A percentile compares a stretch with the other conserved stretches of the same genome.
Evolutionary conservation across 768 basidiomycete genomes (phyloP).

Genomic region (Erythrobasidium yunnanense): DNA sequence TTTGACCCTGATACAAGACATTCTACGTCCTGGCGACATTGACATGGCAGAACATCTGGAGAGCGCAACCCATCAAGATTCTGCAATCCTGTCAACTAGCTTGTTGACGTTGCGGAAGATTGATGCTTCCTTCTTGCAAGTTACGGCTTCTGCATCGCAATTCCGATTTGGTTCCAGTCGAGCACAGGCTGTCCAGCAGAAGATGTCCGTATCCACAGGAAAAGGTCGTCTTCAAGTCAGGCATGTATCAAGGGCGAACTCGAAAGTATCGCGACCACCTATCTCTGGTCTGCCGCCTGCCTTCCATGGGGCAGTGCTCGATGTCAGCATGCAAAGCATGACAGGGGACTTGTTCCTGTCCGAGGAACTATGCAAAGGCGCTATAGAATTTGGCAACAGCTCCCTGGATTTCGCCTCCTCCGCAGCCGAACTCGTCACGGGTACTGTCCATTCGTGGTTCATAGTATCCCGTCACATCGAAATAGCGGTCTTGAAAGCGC

Average conservation of each 20-base stretch:
- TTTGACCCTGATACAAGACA: constrained; percentile 27
- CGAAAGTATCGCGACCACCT: not conserved
- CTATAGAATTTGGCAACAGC: constrained; percentile 16
- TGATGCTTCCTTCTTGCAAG: not conserved
- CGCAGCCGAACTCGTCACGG: constrained; percentile 35
- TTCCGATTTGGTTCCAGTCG: no score
- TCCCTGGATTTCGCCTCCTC: constrained; percentile 32
- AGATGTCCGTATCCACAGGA: not conserved
- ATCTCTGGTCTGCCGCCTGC: constrained; percentile 1
- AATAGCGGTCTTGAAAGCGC: not conserved
- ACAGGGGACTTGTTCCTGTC: not conserved
- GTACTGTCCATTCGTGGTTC: constrained; percentile 33
- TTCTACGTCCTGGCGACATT: constrained; percentile 27
- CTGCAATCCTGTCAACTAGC: constrained; percentile 24
- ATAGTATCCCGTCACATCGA: constrained; percentile 17
- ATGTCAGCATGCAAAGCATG: constrained; percentile 7
- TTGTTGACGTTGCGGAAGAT: constrained; percentile 2
- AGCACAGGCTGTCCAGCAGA: not conserved
- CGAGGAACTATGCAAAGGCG: not conserved
- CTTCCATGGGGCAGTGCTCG: constrained; percentile 19
- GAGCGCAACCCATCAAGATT: not conserved
- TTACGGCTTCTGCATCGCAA: no score
- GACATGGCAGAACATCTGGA: not conserved
- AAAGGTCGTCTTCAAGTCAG: constrained; percentile 18
- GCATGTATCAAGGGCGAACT: not conserved